Evolutionary conservation across 2,329 filamentous ascomycete species (phyloP), one percentile per base, ranked within the genome.

Genomic region (Xylariaceae sp.): DNA sequence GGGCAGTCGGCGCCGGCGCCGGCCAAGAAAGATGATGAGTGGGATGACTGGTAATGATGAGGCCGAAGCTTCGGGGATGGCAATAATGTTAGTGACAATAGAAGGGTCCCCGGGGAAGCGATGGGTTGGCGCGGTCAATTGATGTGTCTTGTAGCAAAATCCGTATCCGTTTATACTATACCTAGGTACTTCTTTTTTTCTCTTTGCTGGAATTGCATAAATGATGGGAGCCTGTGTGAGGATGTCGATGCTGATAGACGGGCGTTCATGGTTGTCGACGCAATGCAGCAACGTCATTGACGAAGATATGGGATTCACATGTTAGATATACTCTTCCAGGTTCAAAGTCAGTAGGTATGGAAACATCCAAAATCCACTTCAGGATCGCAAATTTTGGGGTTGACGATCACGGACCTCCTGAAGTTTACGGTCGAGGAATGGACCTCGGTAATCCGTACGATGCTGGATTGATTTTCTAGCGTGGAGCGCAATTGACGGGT

Each of bases 21-120:
- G 57, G 75, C 76, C 69, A 77, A 77, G 67, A 78, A 82, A 61
- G 73, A 80, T 57, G 84, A 87, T 65, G 82, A 86, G 60, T 87
- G 84, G 84, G 84, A 87, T 73, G 83, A 85, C 64, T 86, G 82
- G 82, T 85, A 23, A 23, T 23, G 74, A 78, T 50, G 7, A 5
- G 44, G 7, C 1, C 41, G 30, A 9, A 34, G 23, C 23, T n/a
- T 30, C 44, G 39, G 53, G 11, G 3, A 30, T 7, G 30, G 15
- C 18, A 59, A 23, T 51, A 13, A 35, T 35, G 35, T 51, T 50
- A n/a, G 30, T 30, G 49, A 53, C 23, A 39, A 11, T 37, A 37
- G 30, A 45, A 41, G 35, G 23, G 34, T 17, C 23, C 23, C 23
- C 23, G 55, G 18, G 35, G 48, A 50, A 11, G 41, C 44, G 51